These are phyloP conservation scores for Stramenopiles sp. DNA, from an alignment of 352 stramenopile species.

Conservation along the genomic window DNA sequence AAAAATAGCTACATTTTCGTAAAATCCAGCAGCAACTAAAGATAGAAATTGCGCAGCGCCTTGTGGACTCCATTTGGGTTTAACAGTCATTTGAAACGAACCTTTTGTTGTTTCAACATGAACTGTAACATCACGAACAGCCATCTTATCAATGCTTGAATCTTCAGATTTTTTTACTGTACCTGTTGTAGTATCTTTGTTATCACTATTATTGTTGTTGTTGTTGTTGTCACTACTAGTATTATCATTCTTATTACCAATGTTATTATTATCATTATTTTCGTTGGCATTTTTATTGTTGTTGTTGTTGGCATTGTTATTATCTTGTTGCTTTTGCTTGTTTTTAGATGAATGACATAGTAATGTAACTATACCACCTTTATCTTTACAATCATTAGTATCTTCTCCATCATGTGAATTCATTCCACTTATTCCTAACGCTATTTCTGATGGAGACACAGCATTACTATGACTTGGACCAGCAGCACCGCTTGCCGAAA, in stretches of 20 bases:
- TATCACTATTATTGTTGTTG: no score
- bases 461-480: no score
- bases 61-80: constrained; percentile 30
- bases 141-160: background rate
- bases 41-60: constrained; percentile 30
- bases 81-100: constrained; percentile 20
- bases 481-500: no score
- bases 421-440: background rate
- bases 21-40: constrained; percentile 18
- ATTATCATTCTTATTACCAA: no score
- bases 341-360: background rate
- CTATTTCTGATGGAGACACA: background rate
- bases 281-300: no score
- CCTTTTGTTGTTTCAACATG: background rate
- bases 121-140: background rate
- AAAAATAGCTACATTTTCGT: background rate
- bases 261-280: no score
- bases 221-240: no score
- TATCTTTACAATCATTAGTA: background rate
- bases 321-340: no score
- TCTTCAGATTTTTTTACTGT: background rate
- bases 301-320: no score
- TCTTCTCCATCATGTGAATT: background rate
- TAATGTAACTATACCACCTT: background rate
- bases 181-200: background rate